phyloP scores from a whole-genome alignment of 1,284 basidiomycete genomes.

The Rhizopogon parksii region DNA sequence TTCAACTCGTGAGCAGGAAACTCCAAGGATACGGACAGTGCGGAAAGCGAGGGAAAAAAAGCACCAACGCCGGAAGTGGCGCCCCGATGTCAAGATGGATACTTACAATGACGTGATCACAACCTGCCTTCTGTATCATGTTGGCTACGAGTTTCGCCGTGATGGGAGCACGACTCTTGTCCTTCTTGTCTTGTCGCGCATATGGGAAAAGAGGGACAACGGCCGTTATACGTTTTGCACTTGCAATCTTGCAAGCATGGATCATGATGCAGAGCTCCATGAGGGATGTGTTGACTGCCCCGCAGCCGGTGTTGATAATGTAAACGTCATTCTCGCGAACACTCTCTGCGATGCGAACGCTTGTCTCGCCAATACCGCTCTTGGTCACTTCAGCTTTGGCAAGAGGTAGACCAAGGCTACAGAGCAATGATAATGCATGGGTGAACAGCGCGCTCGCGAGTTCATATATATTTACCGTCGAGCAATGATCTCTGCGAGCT shows the following conservation, averaged over 20 bases:
- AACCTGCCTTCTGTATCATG: slow-evolving; percentile 96
- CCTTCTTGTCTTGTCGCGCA: slow-evolving; percentile 97
- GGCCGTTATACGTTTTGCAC: slow-evolving; percentile 93
- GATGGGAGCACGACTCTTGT: slow-evolving; percentile 98
- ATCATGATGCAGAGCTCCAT: slow-evolving; percentile 99
- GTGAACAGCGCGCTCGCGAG: slow-evolving; percentile 15
- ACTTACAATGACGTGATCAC: slow-evolving; percentile 97
- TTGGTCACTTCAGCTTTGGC: slow-evolving; percentile 80
- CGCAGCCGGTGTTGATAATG: slow-evolving; percentile 94
- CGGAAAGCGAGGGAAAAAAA: background rate
- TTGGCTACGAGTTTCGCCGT: slow-evolving; percentile 98
- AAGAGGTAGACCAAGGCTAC: slow-evolving; percentile 78
- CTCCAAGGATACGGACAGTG: background rate
- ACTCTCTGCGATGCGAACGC: slow-evolving; percentile 89
- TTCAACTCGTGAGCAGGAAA: slow-evolving; percentile 8
- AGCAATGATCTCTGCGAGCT: slow-evolving; percentile 91
- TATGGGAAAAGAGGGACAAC: slow-evolving; percentile 95
- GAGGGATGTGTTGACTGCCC: slow-evolving; percentile 80
- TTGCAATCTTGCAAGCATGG: slow-evolving; percentile 97
- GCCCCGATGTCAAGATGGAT: slow-evolving; percentile 3
- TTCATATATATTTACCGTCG: slow-evolving; percentile 58
- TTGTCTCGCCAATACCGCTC: slow-evolving; percentile 90
- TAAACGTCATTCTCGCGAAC: slow-evolving; percentile 99
- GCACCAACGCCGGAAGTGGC: background rate
- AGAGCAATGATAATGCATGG: slow-evolving; percentile 14